Percentiles rank a stretch among this genome's conserved stretches.
phyloP scores from a whole-genome alignment of 306 rosid genomes.

The Prosopis cineraria region DNA sequence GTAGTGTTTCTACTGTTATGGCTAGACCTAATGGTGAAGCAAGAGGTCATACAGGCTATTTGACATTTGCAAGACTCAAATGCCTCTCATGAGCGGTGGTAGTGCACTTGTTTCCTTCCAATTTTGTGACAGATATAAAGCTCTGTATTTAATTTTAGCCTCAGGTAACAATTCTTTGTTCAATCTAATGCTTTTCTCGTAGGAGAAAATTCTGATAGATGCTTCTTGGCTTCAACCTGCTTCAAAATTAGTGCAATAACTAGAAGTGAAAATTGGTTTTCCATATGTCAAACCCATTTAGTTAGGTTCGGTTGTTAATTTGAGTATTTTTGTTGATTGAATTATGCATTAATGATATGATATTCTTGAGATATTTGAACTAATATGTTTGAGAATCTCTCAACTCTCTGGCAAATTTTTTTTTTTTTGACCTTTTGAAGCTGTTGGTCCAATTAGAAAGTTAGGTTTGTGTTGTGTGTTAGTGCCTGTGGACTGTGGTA shows the following conservation, averaged over 20 bases:
- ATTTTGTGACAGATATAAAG: conserved; percentile 22
- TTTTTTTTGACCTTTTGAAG: too few relatives aligned
- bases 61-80: conserved; percentile 83
- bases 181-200: neutral
- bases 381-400: neutral
- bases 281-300: too few relatives aligned
- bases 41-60: conserved; percentile 90
- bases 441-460: too few relatives aligned
- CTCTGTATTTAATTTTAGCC: neutral
- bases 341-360: neutral
- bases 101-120: neutral
- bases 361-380: too few relatives aligned
- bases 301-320: neutral
- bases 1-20: conserved; percentile 51
- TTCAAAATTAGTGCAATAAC: neutral
- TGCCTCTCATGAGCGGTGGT: conserved; percentile 44
- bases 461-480: too few relatives aligned
- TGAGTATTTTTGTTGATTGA: neutral
- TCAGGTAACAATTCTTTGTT: neutral
- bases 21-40: conserved; percentile 76
- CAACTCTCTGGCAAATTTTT: too few relatives aligned
- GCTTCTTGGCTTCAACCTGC: conserved; percentile 22
- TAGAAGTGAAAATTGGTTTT: neutral
- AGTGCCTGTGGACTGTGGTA: too few relatives aligned
- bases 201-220: conserved; percentile 14